phyloP scores from a whole-genome alignment of 148 eudicot species.

The Chenopodium suecicum region DNA sequence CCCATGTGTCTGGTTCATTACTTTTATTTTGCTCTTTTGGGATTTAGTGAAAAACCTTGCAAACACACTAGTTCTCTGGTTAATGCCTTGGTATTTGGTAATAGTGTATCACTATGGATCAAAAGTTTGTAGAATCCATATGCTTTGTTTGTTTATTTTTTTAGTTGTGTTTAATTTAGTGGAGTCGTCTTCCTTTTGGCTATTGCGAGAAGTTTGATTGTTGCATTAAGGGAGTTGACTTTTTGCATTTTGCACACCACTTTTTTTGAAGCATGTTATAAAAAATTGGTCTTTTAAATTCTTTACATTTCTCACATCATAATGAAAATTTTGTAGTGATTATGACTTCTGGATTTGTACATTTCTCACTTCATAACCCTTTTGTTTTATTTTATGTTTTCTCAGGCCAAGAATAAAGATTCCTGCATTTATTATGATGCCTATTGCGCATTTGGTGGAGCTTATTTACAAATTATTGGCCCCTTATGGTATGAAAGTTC shows the following conservation, averaged over 20 bases:
- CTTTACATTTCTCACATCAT: background rate
- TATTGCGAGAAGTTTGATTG: background rate
- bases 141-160: too few species aligned
- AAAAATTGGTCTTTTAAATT: background rate
- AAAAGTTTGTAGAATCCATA: background rate
- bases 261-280: background rate
- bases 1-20: too few species aligned
- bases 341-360: background rate
- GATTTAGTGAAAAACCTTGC: background rate
- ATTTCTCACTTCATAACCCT: too few species aligned
- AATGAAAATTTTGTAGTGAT: background rate
- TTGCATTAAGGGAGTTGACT: background rate
- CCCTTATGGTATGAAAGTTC: slow-evolving; percentile 95
- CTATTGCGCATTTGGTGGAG: slow-evolving; percentile 84
- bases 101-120: background rate
- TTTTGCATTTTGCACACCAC: too few species aligned
- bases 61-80: background rate
- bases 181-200: background rate
- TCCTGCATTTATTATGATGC: slow-evolving; percentile 84
- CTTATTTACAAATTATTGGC: slow-evolving; percentile 64
- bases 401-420: slow-evolving; percentile 95
- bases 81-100: background rate
- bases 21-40: background rate
- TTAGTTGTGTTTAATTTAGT: background rate
- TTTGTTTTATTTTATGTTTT: slow-evolving; percentile 32